Evolutionary conservation across 768 basidiomycete species (phyloP).

Genomic region (Amanita rimosa): DNA sequence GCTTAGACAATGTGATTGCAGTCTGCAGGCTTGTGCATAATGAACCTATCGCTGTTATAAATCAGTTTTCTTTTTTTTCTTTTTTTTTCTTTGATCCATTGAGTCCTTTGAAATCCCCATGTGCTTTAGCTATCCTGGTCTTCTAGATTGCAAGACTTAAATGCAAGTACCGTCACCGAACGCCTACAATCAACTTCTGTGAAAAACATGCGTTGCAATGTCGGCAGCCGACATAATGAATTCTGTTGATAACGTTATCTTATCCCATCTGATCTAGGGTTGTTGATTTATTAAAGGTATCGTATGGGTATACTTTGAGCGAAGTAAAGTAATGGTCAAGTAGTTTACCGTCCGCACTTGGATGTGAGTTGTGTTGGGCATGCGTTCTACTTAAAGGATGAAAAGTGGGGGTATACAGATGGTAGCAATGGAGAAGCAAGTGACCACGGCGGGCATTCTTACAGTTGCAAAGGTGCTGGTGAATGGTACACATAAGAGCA

Average conservation of each 20-base stretch:
- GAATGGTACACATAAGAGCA: not conserved
- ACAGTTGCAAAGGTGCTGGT: not conserved
- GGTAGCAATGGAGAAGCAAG: not conserved
- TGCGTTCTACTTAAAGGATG: not conserved
- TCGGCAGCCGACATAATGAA: not conserved
- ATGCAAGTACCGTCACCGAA: not conserved
- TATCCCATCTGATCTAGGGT: not conserved
- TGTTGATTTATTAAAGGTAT: not conserved
- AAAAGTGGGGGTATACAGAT: slow-evolving; percentile 1
- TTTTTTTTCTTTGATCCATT: not conserved
- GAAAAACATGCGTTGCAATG: not conserved
- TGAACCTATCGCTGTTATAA: not conserved
- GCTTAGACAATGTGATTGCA: not conserved
- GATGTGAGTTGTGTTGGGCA: not conserved
- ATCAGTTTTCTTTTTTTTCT: not conserved
- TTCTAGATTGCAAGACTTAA: not conserved
- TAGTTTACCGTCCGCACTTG: not conserved
- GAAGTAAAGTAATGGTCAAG: not conserved
- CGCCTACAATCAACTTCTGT: not conserved
- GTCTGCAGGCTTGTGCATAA: not conserved
- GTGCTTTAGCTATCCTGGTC: not conserved
- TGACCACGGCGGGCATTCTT: not conserved
- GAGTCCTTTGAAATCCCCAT: not conserved
- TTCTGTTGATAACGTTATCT: not conserved
- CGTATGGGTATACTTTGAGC: not conserved